These are phyloP conservation scores for Cyclotella choctawhatcheeana DNA, from an alignment of 108 stramenopile species.

Conservation along the genomic window DNA sequence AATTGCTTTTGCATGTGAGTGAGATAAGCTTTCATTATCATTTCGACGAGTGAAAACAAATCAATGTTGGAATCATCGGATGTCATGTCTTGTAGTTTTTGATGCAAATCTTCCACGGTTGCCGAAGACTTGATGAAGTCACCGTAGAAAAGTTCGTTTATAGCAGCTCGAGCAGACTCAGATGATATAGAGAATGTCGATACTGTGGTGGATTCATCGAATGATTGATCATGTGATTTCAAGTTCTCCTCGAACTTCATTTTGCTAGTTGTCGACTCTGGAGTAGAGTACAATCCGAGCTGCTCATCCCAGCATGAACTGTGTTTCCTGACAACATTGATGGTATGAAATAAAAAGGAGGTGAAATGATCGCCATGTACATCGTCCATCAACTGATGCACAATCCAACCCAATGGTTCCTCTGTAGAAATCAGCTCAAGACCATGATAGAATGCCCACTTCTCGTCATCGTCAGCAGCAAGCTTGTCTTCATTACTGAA, in stretches of 20 bases:
- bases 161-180: neutral
- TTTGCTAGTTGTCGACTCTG: neutral
- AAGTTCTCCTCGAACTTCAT: constrained; percentile 4
- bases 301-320: constrained; percentile 15
- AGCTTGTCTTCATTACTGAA: constrained; percentile 28
- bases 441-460: constrained; percentile 81
- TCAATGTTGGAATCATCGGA: constrained; percentile 2
- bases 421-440: constrained; percentile 38
- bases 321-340: constrained; percentile 29
- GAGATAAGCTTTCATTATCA: constrained; percentile 28
- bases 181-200: neutral
- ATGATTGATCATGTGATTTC: neutral
- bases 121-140: constrained; percentile 18
- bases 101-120: constrained; percentile 7
- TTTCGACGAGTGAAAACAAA: constrained; percentile 24
- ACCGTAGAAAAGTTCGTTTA: constrained; percentile 20
- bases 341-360: constrained; percentile 42
- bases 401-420: constrained; percentile 43
- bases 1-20: constrained; percentile 22
- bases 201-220: constrained; percentile 8
- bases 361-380: constrained; percentile 55
- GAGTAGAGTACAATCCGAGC: constrained; percentile 9
- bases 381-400: constrained; percentile 59
- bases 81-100: neutral
- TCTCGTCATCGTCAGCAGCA: constrained; percentile 47